A percentile compares a stretch with the other conserved stretches of the same genome.
Evolutionary conservation across 805 yeast genomes (phyloP).

Genomic region (Ogataea neopini): DNA sequence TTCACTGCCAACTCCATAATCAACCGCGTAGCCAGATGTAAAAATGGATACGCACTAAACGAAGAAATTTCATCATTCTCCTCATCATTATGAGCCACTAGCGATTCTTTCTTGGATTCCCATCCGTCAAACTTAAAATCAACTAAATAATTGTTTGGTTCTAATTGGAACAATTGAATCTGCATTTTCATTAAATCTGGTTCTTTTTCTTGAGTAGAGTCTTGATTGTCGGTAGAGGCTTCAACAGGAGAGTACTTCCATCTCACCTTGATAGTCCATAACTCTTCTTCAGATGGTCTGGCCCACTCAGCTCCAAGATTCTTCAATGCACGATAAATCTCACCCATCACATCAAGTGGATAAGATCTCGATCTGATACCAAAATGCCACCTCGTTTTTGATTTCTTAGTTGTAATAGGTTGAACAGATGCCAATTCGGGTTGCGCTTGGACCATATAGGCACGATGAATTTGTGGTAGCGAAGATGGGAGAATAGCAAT

Average conservation of each 20-base stretch:
- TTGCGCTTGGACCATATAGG: constrained; percentile 66
- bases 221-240: constrained; percentile 18
- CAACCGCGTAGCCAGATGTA: constrained; percentile 86
- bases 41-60: constrained; percentile 93
- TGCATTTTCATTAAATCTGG: constrained; percentile 95
- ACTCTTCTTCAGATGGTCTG: constrained; percentile 88
- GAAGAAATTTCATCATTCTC: constrained; percentile 77
- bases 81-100: constrained; percentile 37
- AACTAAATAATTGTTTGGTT: constrained; percentile 92
- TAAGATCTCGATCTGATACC: constrained; percentile 95
- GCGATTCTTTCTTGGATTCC: constrained; percentile 56
- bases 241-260: constrained; percentile 70
- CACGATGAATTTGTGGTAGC: constrained; percentile 90
- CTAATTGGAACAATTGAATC: constrained; percentile 92
- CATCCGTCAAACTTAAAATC: constrained; percentile 98
- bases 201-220: constrained; percentile 27
- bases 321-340: constrained; percentile 89
- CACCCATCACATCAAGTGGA: constrained; percentile 98
- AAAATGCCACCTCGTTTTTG: constrained; percentile 97
- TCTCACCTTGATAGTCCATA: constrained; percentile 94
- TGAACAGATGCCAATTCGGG: constrained; percentile 38
- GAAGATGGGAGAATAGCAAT: constrained; percentile 94
- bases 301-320: constrained; percentile 98
- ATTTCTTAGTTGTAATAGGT: constrained; percentile 67
- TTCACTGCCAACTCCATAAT: constrained; percentile 98